Percentiles rank a stretch among this genome's conserved stretches.
Conservation (phyloP, 176 grass and related monocot species). For the Oryza australiensis region DNA sequence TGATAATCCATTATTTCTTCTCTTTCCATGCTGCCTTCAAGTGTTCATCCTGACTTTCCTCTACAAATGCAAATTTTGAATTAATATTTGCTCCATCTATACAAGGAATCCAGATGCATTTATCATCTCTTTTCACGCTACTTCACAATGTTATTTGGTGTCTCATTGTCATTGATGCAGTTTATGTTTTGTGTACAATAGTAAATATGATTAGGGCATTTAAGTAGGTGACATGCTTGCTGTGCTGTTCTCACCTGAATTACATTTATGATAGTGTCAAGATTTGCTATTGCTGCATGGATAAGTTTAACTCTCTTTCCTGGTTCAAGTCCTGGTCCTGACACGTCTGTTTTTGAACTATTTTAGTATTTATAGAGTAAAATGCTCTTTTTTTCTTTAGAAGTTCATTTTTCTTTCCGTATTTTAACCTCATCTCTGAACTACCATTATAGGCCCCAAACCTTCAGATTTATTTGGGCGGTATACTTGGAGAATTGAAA, state of each 20-base stretch:
- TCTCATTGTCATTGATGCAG: neutral
- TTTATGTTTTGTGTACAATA: neutral
- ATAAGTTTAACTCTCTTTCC: constrained; percentile 14
- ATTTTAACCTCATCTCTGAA: constrained; percentile 15
- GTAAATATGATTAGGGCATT: constrained; percentile 13
- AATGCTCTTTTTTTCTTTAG: neutral
- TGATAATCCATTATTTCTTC: neutral
- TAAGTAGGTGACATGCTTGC: neutral
- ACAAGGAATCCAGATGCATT: neutral
- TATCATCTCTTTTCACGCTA: constrained; percentile 13
- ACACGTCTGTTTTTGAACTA: neutral
- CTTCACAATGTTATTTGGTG: neutral
- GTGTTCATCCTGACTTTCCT: constrained; percentile 5
- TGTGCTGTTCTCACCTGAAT: neutral
- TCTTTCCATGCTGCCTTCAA: neutral
- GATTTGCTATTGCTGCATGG: constrained; percentile 15
- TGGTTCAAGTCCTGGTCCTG: constrained; percentile 1
- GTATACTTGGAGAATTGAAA: constrained; percentile 91
- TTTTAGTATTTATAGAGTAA: neutral
- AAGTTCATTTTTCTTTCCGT: constrained; percentile 17
- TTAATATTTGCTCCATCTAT: neutral
- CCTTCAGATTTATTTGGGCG: constrained; percentile 76
- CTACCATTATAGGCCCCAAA: constrained; percentile 57
- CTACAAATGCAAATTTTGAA: neutral
- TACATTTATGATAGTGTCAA: neutral